phyloP scores from a whole-genome alignment of 2,329 filamentous ascomycete genomes.

The Fonsecaea pedrosoi region DNA sequence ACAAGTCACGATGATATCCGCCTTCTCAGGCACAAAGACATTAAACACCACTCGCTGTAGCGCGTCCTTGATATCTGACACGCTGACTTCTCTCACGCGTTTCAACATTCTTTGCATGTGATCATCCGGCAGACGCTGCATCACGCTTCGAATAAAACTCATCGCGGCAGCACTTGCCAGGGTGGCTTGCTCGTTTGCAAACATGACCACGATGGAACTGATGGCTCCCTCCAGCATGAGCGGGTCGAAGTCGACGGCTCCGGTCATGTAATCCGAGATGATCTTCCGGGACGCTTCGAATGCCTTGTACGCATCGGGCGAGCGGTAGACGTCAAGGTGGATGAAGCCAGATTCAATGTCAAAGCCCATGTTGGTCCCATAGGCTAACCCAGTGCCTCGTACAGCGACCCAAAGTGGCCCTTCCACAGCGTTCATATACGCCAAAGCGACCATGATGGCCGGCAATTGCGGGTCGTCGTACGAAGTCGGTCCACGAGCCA shows the following conservation, averaged over 20 bases:
- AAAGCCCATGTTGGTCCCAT: slow-evolving; percentile 80
- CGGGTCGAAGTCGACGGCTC: slow-evolving; percentile 74
- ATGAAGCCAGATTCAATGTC: slow-evolving; percentile 80
- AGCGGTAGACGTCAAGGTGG: slow-evolving; percentile 86
- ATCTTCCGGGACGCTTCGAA: slow-evolving; percentile 77
- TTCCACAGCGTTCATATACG: slow-evolving; percentile 91
- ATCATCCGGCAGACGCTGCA: slow-evolving; percentile 75
- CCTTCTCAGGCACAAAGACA: slow-evolving; percentile 78
- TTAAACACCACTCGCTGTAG: slow-evolving; percentile 78
- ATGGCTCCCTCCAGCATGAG: slow-evolving; percentile 88
- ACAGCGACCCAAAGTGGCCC: slow-evolving; percentile 94
- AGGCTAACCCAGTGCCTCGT: slow-evolving; percentile 90
- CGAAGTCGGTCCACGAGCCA: slow-evolving; percentile 74
- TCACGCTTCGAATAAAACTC: slow-evolving; percentile 82
- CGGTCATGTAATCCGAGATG: slow-evolving; percentile 75
- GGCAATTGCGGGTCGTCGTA: slow-evolving; percentile 80
- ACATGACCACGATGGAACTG: slow-evolving; percentile 81
- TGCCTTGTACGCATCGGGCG: slow-evolving; percentile 86
- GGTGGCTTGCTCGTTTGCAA: slow-evolving; percentile 87
- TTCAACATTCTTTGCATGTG: slow-evolving; percentile 79
- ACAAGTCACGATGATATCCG: slow-evolving; percentile 88
- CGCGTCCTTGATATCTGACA: slow-evolving; percentile 76
- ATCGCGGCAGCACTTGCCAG: slow-evolving; percentile 81
- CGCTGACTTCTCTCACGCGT: slow-evolving; percentile 75
- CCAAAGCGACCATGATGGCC: slow-evolving; percentile 82